Evolutionary conservation across 129 eudicot genomes (phyloP).

Genomic region (Glebionis coronaria): DNA sequence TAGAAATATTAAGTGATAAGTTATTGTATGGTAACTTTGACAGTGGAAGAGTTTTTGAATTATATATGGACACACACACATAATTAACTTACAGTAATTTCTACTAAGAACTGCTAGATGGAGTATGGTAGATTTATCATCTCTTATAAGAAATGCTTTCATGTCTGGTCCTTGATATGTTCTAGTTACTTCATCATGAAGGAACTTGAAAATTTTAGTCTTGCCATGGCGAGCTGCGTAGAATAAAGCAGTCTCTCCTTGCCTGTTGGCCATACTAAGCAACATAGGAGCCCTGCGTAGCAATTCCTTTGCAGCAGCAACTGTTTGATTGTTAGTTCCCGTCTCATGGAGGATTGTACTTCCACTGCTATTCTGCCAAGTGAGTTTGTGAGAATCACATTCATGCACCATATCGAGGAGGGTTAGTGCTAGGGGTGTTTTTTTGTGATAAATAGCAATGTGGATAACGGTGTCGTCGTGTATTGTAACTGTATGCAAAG

Average conservation of each 20-base stretch:
- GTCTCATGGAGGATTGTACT: conserved; percentile 34
- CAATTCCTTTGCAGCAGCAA: conserved; percentile 17
- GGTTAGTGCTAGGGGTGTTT: conserved; percentile 8
- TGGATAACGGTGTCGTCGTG: conserved; percentile 30
- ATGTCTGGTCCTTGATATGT: conserved; percentile 1
- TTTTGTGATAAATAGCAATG: conserved; percentile 16
- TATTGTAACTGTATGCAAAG: conserved; percentile 21
- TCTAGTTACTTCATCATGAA: conserved; percentile 19
- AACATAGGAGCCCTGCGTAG: conserved; percentile 26
- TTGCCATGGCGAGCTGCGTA: conserved; percentile 30
- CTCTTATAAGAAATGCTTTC: conserved; percentile 19
- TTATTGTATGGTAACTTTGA: conserved; percentile 16
- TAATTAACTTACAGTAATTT: conserved; percentile 25
- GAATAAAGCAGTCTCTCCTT: conserved; percentile 31
- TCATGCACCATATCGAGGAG: conserved; percentile 19
- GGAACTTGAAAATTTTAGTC: conserved; percentile 24
- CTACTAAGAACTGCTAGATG: conserved; percentile 27
- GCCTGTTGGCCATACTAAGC: conserved; percentile 15
- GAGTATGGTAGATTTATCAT: conserved; percentile 30
- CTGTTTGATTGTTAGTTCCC: conserved; percentile 3
- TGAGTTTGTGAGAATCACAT: not conserved
- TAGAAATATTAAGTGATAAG: not conserved
- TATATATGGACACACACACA: no score
- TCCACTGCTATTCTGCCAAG: conserved; percentile 2
- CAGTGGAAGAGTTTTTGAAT: not conserved